phyloP scores from a whole-genome alignment of 228 moss, liverwort and hornwort species.

The Sphagnum fallax region DNA sequence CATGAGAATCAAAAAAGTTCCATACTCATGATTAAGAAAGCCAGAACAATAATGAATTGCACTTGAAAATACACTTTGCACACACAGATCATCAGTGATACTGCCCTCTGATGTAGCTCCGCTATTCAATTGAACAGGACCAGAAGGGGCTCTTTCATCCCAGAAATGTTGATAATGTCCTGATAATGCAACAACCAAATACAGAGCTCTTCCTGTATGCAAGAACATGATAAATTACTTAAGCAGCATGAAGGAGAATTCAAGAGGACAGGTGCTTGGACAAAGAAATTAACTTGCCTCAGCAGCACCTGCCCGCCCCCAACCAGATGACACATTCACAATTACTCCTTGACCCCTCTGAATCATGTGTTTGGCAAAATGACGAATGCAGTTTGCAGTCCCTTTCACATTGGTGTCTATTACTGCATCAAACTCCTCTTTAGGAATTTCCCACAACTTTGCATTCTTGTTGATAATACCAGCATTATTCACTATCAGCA shows the following conservation, averaged over 20 bases:
- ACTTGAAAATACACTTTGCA: no score
- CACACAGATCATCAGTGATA: no score
- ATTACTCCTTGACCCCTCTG: background rate
- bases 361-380: background rate
- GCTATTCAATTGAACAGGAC: no score
- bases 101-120: no score
- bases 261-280: background rate
- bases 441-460: background rate
- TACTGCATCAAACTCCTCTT: background rate
- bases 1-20: no score
- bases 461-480: background rate
- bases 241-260: background rate
- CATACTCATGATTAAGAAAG: no score
- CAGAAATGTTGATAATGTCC: no score
- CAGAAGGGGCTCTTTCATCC: no score
- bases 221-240: no score
- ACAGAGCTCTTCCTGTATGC: no score
- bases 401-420: background rate
- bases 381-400: background rate
- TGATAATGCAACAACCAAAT: no score
- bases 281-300: background rate
- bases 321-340: background rate
- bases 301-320: background rate
- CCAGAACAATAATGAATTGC: no score
- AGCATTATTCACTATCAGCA: background rate